phyloP scores from a whole-genome alignment of 116 monocot genomes.

The Trichopus zeylanicus region DNA sequence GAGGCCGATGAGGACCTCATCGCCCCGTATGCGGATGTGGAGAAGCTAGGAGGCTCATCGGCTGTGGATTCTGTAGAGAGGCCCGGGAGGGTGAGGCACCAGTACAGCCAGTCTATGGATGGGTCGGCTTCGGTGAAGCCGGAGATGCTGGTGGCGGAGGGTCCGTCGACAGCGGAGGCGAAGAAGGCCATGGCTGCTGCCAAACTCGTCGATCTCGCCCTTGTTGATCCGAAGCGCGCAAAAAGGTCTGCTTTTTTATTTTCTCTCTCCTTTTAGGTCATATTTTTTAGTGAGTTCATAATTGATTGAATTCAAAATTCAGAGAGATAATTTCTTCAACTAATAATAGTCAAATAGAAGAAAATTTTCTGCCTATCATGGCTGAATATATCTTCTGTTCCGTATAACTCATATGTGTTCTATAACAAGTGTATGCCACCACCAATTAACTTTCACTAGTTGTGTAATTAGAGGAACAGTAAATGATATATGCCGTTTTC shows the following conservation, averaged over 20 bases:
- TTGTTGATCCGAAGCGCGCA: slow-evolving; percentile 83
- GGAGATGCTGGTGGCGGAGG: slow-evolving; percentile 36
- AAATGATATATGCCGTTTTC: no score
- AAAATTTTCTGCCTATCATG: no score
- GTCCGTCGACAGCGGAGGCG: slow-evolving; percentile 29
- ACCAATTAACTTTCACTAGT: no score
- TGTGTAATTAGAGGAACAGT: no score
- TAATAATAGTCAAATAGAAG: no score
- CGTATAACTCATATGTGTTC: no score
- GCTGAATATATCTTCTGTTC: no score
- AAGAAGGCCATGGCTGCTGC: slow-evolving; percentile 82
- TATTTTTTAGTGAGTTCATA: no score
- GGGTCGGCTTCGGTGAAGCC: slow-evolving; percentile 36
- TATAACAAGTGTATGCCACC: no score
- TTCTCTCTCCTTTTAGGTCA: no score
- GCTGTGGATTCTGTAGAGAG: slow-evolving; percentile 14
- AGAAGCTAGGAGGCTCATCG: no score
- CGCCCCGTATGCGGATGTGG: slow-evolving; percentile 76
- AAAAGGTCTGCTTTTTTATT: slow-evolving; percentile 52
- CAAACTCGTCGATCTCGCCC: slow-evolving; percentile 73
- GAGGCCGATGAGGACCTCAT: slow-evolving; percentile 83
- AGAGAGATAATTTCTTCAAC: no score
- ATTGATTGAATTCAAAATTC: neutral
- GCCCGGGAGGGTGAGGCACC: slow-evolving; percentile 59
- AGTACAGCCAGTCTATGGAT: slow-evolving; percentile 78